Conservation (phyloP, 768 basidiomycete species). For the Ramaria sp. region DNA sequence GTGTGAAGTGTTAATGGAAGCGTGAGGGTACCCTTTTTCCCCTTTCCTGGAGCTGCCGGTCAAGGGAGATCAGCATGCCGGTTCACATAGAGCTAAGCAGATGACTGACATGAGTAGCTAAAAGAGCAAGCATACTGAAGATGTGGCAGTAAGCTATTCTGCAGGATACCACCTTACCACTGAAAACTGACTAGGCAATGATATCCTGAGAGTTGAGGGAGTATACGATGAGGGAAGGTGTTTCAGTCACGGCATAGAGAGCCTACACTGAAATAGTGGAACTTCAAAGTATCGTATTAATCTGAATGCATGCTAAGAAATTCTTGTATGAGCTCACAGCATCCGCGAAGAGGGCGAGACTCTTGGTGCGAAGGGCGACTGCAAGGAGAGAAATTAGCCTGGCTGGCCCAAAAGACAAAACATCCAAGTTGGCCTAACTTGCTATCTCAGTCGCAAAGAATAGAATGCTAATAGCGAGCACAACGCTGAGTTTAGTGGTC, state of each 20-base stretch:
- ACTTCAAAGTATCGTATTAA: slow-evolving; percentile 22
- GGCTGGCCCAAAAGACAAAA: too few relatives aligned
- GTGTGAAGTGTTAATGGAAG: too few relatives aligned
- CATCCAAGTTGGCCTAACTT: background rate
- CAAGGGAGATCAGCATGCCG: too few relatives aligned
- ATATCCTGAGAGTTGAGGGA: background rate
- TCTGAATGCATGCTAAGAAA: background rate
- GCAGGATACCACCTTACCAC: too few relatives aligned
- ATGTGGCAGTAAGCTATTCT: background rate
- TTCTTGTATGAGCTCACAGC: slow-evolving; percentile 27
- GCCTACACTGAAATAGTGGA: slow-evolving; percentile 44
- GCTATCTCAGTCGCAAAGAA: background rate
- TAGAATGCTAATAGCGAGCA: background rate
- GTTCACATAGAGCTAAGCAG: too few relatives aligned
- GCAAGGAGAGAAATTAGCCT: background rate
- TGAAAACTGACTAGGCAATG: background rate
- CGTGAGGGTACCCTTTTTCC: background rate
- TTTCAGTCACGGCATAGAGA: slow-evolving; percentile 29
- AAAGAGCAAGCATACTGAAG: background rate
- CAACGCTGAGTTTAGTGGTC: background rate
- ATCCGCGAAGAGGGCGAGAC: slow-evolving; percentile 45
- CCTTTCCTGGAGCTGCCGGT: background rate
- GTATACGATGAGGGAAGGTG: slow-evolving; percentile 20
- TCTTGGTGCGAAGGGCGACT: slow-evolving; percentile 47
- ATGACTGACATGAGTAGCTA: background rate